These are phyloP conservation scores for Pelargonium australe DNA, from an alignment of 441 rosid species.

Conservation along the genomic window DNA sequence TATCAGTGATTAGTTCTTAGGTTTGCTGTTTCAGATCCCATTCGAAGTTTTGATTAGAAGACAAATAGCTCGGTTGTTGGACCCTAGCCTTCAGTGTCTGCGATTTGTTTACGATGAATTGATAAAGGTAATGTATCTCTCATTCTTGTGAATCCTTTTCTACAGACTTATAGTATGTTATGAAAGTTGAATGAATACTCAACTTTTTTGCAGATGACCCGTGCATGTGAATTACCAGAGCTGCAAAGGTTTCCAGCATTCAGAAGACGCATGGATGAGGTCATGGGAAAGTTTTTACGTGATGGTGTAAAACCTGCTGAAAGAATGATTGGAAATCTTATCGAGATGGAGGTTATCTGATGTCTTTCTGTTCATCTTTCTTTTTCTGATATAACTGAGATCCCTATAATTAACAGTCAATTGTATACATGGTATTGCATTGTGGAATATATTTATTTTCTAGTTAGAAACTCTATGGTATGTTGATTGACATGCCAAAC, in stretches of 20 bases:
- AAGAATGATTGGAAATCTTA: conserved; percentile 80
- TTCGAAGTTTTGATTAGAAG: conserved; percentile 92
- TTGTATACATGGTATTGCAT: neutral
- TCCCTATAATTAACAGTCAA: neutral
- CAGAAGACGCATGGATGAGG: conserved; percentile 89
- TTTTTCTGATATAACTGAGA: neutral
- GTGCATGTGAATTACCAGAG: conserved; percentile 63
- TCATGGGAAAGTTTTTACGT: conserved; percentile 70
- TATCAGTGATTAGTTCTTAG: neutral
- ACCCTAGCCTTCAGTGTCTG: conserved; percentile 93
- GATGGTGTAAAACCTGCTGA: conserved; percentile 96
- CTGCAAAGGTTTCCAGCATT: conserved; percentile 78
- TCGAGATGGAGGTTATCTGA: conserved; percentile 84
- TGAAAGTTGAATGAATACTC: neutral
- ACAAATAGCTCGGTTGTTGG: conserved; percentile 84
- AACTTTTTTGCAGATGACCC: conserved; percentile 65
- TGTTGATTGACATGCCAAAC: neutral
- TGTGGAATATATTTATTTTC: neutral
- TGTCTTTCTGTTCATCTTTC: conserved; percentile 3
- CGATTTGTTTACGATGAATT: conserved; percentile 90
- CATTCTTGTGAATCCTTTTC: neutral
- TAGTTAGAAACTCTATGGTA: neutral
- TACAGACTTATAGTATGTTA: neutral
- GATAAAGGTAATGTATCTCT: conserved; percentile 47
- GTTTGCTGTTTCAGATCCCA: conserved; percentile 48